Evolutionary conservation across 805 yeast genomes (phyloP).

Genomic region (Ogataea neopini): DNA sequence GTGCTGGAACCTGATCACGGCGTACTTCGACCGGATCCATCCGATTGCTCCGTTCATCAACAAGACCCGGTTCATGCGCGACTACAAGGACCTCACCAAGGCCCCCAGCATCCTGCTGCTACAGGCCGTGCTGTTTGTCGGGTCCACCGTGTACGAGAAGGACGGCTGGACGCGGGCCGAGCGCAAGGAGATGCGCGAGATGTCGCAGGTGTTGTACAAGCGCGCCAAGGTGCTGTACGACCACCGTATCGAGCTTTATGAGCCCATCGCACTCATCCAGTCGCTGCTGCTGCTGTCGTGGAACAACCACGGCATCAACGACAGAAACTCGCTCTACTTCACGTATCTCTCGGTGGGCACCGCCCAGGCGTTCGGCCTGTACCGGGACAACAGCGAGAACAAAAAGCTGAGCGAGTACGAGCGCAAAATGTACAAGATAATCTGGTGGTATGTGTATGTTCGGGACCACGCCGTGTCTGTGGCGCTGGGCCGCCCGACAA

Average conservation of each 20-base stretch:
- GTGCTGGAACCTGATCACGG: slow-evolving; percentile 58
- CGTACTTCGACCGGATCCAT: slow-evolving; percentile 62
- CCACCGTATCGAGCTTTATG: slow-evolving; percentile 63
- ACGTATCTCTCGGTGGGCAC: slow-evolving; percentile 63
- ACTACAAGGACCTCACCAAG: slow-evolving; percentile 55
- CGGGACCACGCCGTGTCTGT: slow-evolving; percentile 35
- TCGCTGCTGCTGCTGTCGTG: slow-evolving; percentile 62
- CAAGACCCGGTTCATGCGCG: slow-evolving; percentile 58
- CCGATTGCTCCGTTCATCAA: slow-evolving; percentile 69
- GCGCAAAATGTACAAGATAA: slow-evolving; percentile 22
- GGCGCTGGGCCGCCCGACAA: slow-evolving; percentile 68
- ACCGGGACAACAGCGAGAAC: slow-evolving; percentile 41
- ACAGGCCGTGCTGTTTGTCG: slow-evolving; percentile 65
- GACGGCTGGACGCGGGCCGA: slow-evolving; percentile 52
- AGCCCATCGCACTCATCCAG: slow-evolving; percentile 58
- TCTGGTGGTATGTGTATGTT: slow-evolving; percentile 22
- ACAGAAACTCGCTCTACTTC: slow-evolving; percentile 71
- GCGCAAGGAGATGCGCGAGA: slow-evolving; percentile 46
- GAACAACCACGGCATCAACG: slow-evolving; percentile 70
- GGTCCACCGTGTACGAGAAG: slow-evolving; percentile 57
- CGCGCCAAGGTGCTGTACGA: slow-evolving; percentile 65
- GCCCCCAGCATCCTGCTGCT: slow-evolving; percentile 60
- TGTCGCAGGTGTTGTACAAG: slow-evolving; percentile 31
- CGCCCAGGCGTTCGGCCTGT: slow-evolving; percentile 76
- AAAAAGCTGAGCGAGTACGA: slow-evolving; percentile 14